These are phyloP conservation scores for Cladophialophora carrionii DNA, from an alignment of 2,329 filamentous ascomycete genomes.

Conservation along the genomic window DNA sequence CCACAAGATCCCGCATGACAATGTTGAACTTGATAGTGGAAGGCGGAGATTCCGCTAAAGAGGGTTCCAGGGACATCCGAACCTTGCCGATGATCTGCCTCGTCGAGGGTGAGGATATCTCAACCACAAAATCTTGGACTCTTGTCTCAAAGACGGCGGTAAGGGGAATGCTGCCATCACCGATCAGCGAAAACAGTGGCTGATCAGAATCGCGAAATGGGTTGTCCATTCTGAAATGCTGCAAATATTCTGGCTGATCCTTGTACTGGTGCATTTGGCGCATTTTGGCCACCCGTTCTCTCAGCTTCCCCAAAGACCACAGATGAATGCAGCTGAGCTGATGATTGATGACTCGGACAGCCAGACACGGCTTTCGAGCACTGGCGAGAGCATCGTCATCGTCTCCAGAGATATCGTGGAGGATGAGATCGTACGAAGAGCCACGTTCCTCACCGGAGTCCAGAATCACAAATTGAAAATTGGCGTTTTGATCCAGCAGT, in stretches of 20 bases:
- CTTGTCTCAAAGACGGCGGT: conserved; percentile 91
- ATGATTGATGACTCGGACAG: conserved; percentile 88
- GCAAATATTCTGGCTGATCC: conserved; percentile 89
- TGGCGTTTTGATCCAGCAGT: conserved; percentile 86
- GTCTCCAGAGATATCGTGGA: conserved; percentile 86
- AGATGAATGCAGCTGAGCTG: conserved; percentile 81
- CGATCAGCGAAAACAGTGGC: conserved; percentile 88
- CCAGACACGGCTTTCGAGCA: conserved; percentile 85
- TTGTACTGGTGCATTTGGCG: conserved; percentile 96
- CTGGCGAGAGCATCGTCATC: conserved; percentile 81
- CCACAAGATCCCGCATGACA: conserved; percentile 93
- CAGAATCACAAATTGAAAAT: conserved; percentile 92
- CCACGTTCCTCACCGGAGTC: conserved; percentile 85
- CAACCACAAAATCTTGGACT: conserved; percentile 90
- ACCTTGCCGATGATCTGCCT: conserved; percentile 88
- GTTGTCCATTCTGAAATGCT: conserved; percentile 89
- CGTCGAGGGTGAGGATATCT: conserved; percentile 90
- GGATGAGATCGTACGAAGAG: conserved; percentile 94
- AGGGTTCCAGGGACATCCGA: conserved; percentile 87
- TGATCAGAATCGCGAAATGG: conserved; percentile 90
- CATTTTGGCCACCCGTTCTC: conserved; percentile 86
- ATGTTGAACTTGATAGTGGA: conserved; percentile 97
- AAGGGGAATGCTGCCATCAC: conserved; percentile 89
- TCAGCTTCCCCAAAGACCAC: conserved; percentile 93
- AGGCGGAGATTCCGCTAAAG: conserved; percentile 85